phyloP scores from a whole-genome alignment of 768 basidiomycete species.

The Tulasnella calospora region DNA sequence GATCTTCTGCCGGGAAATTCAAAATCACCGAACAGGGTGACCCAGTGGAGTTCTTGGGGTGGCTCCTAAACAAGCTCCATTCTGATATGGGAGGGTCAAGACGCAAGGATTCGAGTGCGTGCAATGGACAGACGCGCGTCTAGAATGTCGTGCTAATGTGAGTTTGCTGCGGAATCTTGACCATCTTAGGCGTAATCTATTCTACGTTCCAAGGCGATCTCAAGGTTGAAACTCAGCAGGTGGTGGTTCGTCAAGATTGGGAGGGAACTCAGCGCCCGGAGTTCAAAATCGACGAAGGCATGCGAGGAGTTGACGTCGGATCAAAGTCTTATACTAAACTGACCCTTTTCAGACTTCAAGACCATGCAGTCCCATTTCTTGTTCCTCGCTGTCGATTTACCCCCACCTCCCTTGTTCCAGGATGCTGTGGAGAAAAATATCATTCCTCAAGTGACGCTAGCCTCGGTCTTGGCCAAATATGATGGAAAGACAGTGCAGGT shows the following conservation, averaged over 20 bases:
- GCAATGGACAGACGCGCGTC: conserved; percentile 27
- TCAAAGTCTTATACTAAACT: conserved; percentile 3
- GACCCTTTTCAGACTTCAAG: conserved; percentile 69
- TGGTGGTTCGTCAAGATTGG: conserved; percentile 73
- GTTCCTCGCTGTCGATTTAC: conserved; percentile 92
- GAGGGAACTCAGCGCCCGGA: conserved; percentile 75
- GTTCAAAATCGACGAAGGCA: conserved; percentile 94
- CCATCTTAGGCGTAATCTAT: conserved; percentile 73
- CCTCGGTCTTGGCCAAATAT: conserved; percentile 87
- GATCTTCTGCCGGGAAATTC: conserved; percentile 85
- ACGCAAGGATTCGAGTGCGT: conserved; percentile 80
- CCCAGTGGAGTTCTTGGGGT: conserved; percentile 91
- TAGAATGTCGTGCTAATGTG: not conserved
- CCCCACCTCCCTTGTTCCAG: conserved; percentile 96
- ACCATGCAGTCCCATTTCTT: conserved; percentile 80
- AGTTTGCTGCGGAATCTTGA: conserved; percentile 30
- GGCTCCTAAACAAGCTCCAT: conserved; percentile 91
- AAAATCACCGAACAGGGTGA: conserved; percentile 92
- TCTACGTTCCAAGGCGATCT: conserved; percentile 92
- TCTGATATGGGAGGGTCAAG: conserved; percentile 92
- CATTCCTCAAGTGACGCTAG: conserved; percentile 93
- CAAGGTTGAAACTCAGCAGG: conserved; percentile 87
- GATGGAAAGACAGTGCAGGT: conserved; percentile 89
- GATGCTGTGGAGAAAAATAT: conserved; percentile 96
- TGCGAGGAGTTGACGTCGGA: conserved; percentile 31